phyloP scores from a whole-genome alignment of 345 rosid genomes.

The Trapa bicornis region DNA sequence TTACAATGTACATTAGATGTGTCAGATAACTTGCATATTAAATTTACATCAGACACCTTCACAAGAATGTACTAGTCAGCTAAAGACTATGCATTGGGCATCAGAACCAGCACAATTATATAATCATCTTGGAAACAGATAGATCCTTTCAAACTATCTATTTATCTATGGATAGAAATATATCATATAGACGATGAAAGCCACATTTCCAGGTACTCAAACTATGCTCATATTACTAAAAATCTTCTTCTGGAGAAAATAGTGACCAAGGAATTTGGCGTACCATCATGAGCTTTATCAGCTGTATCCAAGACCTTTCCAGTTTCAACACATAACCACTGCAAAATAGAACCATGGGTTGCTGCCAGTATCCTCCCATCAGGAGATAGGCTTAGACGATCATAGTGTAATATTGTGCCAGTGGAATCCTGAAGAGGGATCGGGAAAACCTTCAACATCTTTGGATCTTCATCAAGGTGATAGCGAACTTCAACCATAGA shows the following conservation, averaged over 20 bases:
- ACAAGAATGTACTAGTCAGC: not conserved
- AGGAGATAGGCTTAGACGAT: conserved; percentile 70
- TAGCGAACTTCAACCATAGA: conserved; percentile 56
- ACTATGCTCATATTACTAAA: not conserved
- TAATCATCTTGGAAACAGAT: not conserved
- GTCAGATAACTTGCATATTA: not conserved
- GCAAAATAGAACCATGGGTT: conserved; percentile 63
- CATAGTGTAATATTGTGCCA: conserved; percentile 63
- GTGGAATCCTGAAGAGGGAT: conserved; percentile 60
- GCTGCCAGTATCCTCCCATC: conserved; percentile 83
- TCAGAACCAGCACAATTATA: too few species aligned
- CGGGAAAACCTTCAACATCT: conserved; percentile 74
- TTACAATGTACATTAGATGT: not conserved
- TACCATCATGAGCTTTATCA: conserved; percentile 87
- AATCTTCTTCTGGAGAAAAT: not conserved
- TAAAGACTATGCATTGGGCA: not conserved
- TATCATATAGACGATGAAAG: not conserved
- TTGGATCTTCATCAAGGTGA: conserved; percentile 96
- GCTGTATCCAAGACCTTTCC: conserved; percentile 80
- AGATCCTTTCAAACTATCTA: not conserved
- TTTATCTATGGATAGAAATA: not conserved
- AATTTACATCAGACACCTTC: not conserved
- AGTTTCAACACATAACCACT: conserved; percentile 78
- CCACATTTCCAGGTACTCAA: not conserved
- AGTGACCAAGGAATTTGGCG: conserved; percentile 1